Evolutionary conservation across 2,329 filamentous ascomycete genomes (phyloP).

Genomic region (Venturia nashicola): DNA sequence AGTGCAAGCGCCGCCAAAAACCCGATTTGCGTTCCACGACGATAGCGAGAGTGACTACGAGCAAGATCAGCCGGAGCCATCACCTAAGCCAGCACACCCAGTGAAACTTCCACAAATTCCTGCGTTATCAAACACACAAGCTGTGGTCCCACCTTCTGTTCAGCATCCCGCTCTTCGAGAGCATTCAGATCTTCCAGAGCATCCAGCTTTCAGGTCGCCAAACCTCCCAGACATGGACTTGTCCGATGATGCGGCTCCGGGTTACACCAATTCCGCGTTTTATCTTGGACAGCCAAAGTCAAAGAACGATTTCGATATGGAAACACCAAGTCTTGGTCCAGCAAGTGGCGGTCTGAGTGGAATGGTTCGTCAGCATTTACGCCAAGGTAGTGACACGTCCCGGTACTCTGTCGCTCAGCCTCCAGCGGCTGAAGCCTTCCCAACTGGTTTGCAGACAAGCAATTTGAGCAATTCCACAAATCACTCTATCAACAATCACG

Average conservation of each 20-base stretch:
- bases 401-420: slow-evolving; percentile 43
- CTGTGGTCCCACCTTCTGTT: background rate
- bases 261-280: background rate
- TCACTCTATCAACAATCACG: slow-evolving; percentile 24
- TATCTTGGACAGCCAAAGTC: background rate
- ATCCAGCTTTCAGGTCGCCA: slow-evolving; percentile 1
- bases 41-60: slow-evolving; percentile 28
- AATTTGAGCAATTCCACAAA: slow-evolving; percentile 18
- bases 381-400: slow-evolving; percentile 74
- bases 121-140: background rate
- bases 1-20: slow-evolving; percentile 23
- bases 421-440: slow-evolving; percentile 31
- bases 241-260: background rate
- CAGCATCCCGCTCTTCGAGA: slow-evolving; percentile 6
- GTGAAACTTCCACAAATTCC: background rate
- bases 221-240: background rate
- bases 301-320: background rate
- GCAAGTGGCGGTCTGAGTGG: slow-evolving; percentile 55
- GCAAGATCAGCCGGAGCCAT: slow-evolving; percentile 16
- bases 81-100: background rate
- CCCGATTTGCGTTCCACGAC: slow-evolving; percentile 18
- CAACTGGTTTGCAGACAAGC: slow-evolving; percentile 21
- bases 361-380: slow-evolving; percentile 73
- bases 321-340: background rate
- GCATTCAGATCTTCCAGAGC: background rate